Evolutionary conservation across 352 stramenopile species (phyloP).

Genomic region (Globisporangium nunn): DNA sequence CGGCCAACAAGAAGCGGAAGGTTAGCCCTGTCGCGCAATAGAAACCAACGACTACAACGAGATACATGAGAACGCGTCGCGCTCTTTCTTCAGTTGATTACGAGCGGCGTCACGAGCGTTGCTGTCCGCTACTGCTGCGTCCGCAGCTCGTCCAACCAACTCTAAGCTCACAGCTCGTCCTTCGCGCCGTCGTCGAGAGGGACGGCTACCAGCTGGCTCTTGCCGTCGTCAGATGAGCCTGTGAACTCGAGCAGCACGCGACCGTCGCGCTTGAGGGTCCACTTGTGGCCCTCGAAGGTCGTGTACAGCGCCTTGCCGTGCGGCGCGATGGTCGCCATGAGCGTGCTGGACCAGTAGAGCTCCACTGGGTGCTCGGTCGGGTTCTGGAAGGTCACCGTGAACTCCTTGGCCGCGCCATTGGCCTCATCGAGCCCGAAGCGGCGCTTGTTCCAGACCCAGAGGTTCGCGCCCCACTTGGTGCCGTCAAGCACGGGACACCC

Average conservation of each 20-base stretch:
- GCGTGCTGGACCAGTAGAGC: conserved; percentile 61
- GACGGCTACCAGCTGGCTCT: conserved; percentile 40
- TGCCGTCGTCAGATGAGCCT: conserved; percentile 37
- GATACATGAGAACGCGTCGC: neutral
- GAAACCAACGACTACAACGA: too few relatives aligned
- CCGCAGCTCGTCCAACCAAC: conserved; percentile 9
- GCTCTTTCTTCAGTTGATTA: neutral
- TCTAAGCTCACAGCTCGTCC: conserved; percentile 32
- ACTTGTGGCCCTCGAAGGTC: conserved; percentile 63
- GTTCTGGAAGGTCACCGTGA: conserved; percentile 68
- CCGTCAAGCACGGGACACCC: conserved; percentile 94
- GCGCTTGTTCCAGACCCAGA: conserved; percentile 96
- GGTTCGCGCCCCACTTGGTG: conserved; percentile 95
- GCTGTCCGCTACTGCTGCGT: too few relatives aligned
- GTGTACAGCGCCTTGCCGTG: conserved; percentile 42
- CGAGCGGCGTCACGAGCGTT: neutral
- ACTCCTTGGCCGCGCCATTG: conserved; percentile 20
- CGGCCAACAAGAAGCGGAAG: conserved; percentile 51
- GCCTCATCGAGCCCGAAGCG: conserved; percentile 48
- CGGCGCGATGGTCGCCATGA: conserved; percentile 56
- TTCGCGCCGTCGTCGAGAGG: conserved; percentile 26
- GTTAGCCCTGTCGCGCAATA: conserved; percentile 3
- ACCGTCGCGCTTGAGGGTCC: conserved; percentile 52
- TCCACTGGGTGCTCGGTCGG: conserved; percentile 37
- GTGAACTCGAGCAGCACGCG: conserved; percentile 43